phyloP scores from a whole-genome alignment of 139 green algal species.

The Tetradesmus obliquus region DNA sequence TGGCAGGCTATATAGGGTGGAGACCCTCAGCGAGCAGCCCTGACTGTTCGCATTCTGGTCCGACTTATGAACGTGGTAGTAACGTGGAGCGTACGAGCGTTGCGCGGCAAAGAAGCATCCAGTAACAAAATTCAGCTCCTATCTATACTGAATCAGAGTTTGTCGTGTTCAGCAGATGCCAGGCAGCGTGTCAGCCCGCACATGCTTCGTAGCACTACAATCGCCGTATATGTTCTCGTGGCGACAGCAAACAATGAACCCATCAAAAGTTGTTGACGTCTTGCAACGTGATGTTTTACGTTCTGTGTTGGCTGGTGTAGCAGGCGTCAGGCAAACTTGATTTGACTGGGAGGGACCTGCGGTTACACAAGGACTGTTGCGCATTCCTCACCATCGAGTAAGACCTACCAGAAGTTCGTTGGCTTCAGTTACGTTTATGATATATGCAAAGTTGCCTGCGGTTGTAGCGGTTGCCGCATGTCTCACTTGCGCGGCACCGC shows the following conservation, averaged over 20 bases:
- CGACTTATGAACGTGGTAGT: not conserved
- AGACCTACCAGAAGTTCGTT: too few species aligned
- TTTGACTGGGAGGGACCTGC: not conserved
- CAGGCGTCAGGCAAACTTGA: not conserved
- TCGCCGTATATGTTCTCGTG: not conserved
- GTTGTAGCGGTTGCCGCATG: not conserved
- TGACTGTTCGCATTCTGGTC: not conserved
- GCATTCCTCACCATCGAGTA: too few species aligned
- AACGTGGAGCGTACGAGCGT: not conserved
- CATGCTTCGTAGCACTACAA: not conserved
- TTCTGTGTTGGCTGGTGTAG: too few species aligned
- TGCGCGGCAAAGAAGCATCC: not conserved
- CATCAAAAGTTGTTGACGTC: too few species aligned
- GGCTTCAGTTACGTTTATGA: too few species aligned
- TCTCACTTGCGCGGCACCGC: not conserved
- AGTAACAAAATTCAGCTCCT: not conserved
- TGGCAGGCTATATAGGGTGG: not conserved
- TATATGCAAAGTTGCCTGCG: not conserved
- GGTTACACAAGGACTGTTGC: not conserved
- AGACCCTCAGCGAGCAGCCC: not conserved
- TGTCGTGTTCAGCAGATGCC: not conserved
- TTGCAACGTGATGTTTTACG: too few species aligned
- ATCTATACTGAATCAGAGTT: not conserved
- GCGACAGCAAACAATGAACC: too few species aligned
- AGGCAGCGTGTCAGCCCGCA: not conserved